Conservation (phyloP, 2,329 filamentous ascomycete species). For the Trichoderma sp. region DNA sequence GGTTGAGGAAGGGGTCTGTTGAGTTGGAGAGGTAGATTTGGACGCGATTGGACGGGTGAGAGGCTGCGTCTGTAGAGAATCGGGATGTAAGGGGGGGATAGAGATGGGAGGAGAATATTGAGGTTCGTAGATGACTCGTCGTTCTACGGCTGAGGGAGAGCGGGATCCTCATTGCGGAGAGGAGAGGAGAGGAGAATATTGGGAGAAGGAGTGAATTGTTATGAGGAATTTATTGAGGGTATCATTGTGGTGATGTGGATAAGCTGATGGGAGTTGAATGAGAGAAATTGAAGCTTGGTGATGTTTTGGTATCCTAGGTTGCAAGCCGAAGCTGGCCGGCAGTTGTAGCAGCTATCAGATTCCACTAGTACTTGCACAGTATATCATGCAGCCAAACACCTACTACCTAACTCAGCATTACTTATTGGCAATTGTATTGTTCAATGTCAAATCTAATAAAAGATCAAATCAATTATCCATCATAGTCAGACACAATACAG, state of each 20-base stretch:
- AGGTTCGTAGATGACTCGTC: background rate
- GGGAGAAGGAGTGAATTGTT: background rate
- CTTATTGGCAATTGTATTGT: background rate
- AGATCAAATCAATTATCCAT: background rate
- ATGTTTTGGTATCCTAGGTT: background rate
- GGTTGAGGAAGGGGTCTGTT: conserved; percentile 78
- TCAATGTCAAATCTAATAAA: background rate
- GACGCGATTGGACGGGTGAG: conserved; percentile 44
- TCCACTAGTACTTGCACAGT: background rate
- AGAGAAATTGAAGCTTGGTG: background rate
- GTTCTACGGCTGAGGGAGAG: background rate
- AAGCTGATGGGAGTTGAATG: background rate
- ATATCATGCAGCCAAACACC: too few relatives aligned
- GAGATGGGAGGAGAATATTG: background rate
- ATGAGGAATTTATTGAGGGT: background rate
- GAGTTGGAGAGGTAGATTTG: conserved; percentile 72
- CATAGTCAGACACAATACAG: background rate
- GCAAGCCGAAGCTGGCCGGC: background rate
- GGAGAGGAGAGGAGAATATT: background rate
- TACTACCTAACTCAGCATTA: background rate
- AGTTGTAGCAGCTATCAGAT: background rate
- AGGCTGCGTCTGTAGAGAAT: conserved; percentile 39
- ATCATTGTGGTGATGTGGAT: background rate
- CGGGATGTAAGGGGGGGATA: conserved; percentile 11
- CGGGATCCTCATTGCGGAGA: background rate